Evolutionary conservation across 805 yeast genomes (phyloP).

Genomic region (Ogataea salicorniae): DNA sequence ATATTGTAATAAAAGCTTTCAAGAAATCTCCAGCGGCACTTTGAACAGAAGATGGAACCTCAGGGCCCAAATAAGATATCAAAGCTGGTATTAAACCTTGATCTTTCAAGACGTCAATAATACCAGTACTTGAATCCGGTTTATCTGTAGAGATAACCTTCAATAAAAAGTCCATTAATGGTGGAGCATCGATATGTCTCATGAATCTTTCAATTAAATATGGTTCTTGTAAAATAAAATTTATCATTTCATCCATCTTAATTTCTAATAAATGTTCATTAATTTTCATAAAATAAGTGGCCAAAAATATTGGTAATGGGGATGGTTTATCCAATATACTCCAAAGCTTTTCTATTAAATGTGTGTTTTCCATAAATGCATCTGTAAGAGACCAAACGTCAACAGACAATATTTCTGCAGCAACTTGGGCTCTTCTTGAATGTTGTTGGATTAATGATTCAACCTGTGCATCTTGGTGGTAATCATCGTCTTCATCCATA

Average conservation of each 20-base stretch:
- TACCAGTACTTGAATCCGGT: slow-evolving; percentile 83
- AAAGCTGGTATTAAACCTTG: slow-evolving; percentile 73
- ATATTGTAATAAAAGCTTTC: slow-evolving; percentile 88
- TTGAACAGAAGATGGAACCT: slow-evolving; percentile 65
- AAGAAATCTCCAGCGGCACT: slow-evolving; percentile 94
- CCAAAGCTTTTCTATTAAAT: slow-evolving; percentile 72
- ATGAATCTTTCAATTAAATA: slow-evolving; percentile 75
- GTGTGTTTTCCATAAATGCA: slow-evolving; percentile 72
- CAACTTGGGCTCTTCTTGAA: slow-evolving; percentile 51
- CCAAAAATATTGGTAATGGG: slow-evolving; percentile 67
- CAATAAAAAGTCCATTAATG: slow-evolving; percentile 86
- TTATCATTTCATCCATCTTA: slow-evolving; percentile 74
- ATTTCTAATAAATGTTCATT: slow-evolving; percentile 86
- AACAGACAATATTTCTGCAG: slow-evolving; percentile 84
- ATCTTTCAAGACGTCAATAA: slow-evolving; percentile 66
- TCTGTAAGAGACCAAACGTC: slow-evolving; percentile 95
- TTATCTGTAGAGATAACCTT: slow-evolving; percentile 91
- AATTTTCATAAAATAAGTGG: slow-evolving; percentile 87
- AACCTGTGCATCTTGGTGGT: slow-evolving; percentile 26
- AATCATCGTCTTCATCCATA: slow-evolving; percentile 23
- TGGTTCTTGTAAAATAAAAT: slow-evolving; percentile 64
- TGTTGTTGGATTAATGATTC: slow-evolving; percentile 32
- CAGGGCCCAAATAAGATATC: slow-evolving; percentile 65
- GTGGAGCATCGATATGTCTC: slow-evolving; percentile 86
- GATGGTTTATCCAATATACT: slow-evolving; percentile 60